These are phyloP conservation scores for Agarophyton chilense DNA, from an alignment of 23 red algal species.

Conservation along the genomic window DNA sequence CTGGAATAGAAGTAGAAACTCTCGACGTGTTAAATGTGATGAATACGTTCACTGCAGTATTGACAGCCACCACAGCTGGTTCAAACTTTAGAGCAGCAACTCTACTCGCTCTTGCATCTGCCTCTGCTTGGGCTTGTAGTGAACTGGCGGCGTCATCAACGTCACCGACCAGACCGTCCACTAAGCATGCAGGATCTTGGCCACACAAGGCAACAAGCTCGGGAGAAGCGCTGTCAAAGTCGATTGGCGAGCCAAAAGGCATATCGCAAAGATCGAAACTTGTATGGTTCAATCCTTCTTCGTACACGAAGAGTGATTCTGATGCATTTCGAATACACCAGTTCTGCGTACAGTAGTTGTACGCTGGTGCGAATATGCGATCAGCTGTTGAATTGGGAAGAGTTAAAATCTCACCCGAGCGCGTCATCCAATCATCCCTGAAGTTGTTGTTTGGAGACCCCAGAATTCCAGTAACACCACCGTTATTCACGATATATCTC, in stretches of 20 bases:
- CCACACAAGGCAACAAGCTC: conserved; percentile 39
- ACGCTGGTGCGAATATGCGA: conserved; percentile 16
- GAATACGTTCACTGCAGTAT: conserved; percentile 26
- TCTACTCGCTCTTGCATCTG: not conserved
- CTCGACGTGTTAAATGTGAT: conserved; percentile 6
- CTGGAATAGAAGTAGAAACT: not conserved
- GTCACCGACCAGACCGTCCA: conserved; percentile 44
- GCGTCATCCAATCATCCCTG: conserved; percentile 38
- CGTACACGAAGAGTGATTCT: conserved; percentile 24
- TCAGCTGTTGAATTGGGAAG: not conserved
- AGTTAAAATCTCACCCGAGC: not conserved
- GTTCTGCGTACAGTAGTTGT: conserved; percentile 60
- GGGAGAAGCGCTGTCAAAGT: conserved; percentile 10
- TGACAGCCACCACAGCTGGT: conserved; percentile 8
- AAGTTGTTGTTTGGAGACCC: conserved; percentile 45
- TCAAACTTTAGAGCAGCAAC: not conserved
- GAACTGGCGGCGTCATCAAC: conserved; percentile 27
- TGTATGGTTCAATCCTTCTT: not conserved
- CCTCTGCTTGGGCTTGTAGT: conserved; percentile 20
- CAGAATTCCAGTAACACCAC: conserved; percentile 12
- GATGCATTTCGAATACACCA: conserved; percentile 52
- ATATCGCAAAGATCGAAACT: conserved; percentile 23
- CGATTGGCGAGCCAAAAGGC: conserved; percentile 2
- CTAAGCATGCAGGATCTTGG: conserved; percentile 16
- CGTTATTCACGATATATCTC: not conserved